Conservation (phyloP, 495 filamentous ascomycete species). For the Haplographium delicatum region DNA sequence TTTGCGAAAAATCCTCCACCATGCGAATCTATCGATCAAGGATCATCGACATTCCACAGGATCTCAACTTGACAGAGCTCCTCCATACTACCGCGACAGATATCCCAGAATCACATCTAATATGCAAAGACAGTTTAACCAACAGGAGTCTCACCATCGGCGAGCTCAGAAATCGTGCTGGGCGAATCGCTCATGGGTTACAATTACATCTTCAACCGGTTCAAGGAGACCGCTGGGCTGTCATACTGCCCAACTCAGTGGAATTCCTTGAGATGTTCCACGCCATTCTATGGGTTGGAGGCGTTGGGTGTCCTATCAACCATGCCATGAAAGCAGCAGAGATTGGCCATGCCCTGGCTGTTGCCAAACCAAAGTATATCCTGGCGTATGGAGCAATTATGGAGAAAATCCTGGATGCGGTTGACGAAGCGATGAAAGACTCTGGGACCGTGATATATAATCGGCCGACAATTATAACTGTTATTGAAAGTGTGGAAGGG, state of each 20-base stretch:
- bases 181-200: slow-evolving; percentile 30
- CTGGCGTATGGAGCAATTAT: slow-evolving; percentile 44
- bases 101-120: slow-evolving; percentile 29
- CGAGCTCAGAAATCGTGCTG: slow-evolving; percentile 31
- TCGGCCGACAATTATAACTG: slow-evolving; percentile 55
- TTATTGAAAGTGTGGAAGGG: slow-evolving; percentile 57
- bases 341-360: slow-evolving; percentile 66
- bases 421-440: slow-evolving; percentile 54
- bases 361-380: slow-evolving; percentile 53
- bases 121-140: slow-evolving; percentile 34
- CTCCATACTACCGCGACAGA: slow-evolving; percentile 28
- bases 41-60: slow-evolving; percentile 28
- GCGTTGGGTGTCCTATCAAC: slow-evolving; percentile 72
- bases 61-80: slow-evolving; percentile 33
- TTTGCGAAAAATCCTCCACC: too few relatives aligned
- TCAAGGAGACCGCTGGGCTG: slow-evolving; percentile 30
- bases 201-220: slow-evolving; percentile 22
- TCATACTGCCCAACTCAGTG: slow-evolving; percentile 33
- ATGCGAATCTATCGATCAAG: slow-evolving; percentile 31
- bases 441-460: slow-evolving; percentile 59
- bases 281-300: slow-evolving; percentile 77
- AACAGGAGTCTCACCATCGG: slow-evolving; percentile 33
- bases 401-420: slow-evolving; percentile 54
- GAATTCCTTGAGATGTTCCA: slow-evolving; percentile 34
- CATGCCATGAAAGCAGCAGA: slow-evolving; percentile 74